phyloP scores from a whole-genome alignment of 1,284 basidiomycete genomes.

The Laetiporus sulphureus region DNA sequence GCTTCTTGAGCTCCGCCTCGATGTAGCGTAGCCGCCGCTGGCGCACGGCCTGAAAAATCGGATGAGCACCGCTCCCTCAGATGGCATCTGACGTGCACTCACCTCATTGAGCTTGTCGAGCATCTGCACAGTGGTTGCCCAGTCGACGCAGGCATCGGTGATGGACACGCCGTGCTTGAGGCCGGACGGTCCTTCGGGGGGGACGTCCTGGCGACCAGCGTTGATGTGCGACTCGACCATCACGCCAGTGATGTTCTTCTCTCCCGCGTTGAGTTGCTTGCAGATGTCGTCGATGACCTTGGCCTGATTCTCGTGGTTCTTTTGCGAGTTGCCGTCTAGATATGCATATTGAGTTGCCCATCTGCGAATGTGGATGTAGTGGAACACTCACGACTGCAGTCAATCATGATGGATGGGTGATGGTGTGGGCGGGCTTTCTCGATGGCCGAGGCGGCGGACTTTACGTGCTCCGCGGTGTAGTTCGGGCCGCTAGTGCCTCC shows the following conservation, averaged over 20 bases:
- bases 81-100: slow-evolving; percentile 9
- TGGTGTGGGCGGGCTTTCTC: slow-evolving; percentile 57
- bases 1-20: slow-evolving; percentile 26
- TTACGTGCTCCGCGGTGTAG: slow-evolving; percentile 71
- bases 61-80: not conserved
- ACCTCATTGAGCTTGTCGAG: slow-evolving; percentile 69
- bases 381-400: slow-evolving; percentile 63
- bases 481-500: slow-evolving; percentile 89
- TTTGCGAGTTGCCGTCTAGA: slow-evolving; percentile 84
- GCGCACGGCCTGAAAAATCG: slow-evolving; percentile 26
- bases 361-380: slow-evolving; percentile 2
- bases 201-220: slow-evolving; percentile 82
- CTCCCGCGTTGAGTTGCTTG: slow-evolving; percentile 72
- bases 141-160: slow-evolving; percentile 92
- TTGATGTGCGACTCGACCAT: slow-evolving; percentile 97
- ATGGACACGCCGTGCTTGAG: slow-evolving; percentile 87
- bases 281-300: slow-evolving; percentile 76
- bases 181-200: slow-evolving; percentile 46
- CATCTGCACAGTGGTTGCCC: slow-evolving; percentile 78
- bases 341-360: no score
- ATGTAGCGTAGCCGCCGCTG: slow-evolving; percentile 30
- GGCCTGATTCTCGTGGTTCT: slow-evolving; percentile 89
- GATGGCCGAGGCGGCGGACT: slow-evolving; percentile 64
- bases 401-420: slow-evolving; percentile 79
- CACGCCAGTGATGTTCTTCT: slow-evolving; percentile 83